phyloP scores from a whole-genome alignment of 176 grass and related monocot genomes.

The Oryza glumipatula region DNA sequence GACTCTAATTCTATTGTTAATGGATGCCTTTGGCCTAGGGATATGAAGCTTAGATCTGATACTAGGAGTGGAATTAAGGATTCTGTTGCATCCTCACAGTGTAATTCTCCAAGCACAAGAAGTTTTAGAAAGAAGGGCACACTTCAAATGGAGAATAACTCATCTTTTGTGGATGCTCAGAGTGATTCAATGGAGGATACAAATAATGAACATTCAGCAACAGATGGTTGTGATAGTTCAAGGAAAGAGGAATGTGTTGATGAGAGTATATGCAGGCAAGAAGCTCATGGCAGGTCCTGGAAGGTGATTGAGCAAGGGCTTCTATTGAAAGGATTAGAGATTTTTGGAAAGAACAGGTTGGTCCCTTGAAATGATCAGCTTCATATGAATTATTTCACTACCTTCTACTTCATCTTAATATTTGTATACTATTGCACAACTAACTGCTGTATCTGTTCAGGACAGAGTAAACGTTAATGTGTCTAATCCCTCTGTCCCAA shows the following conservation, averaged over 20 bases:
- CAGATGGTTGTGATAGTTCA: slow-evolving; percentile 59
- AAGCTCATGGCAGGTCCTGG: slow-evolving; percentile 60
- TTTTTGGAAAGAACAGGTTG: slow-evolving; percentile 93
- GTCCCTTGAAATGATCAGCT: slow-evolving; percentile 1
- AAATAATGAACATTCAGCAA: slow-evolving; percentile 51
- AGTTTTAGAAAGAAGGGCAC: slow-evolving; percentile 51
- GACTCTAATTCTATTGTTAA: slow-evolving; percentile 71
- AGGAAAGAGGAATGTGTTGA: slow-evolving; percentile 75
- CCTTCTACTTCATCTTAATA: slow-evolving; percentile 14
- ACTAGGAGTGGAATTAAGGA: slow-evolving; percentile 63
- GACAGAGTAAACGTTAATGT: neutral
- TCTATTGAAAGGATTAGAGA: slow-evolving; percentile 88
- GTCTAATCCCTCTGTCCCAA: neutral
- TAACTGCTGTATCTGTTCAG: neutral
- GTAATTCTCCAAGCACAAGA: slow-evolving; percentile 67
- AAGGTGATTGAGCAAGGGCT: slow-evolving; percentile 90
- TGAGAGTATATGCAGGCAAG: slow-evolving; percentile 71
- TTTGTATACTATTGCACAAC: neutral
- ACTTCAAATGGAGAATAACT: slow-evolving; percentile 50
- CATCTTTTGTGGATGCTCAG: slow-evolving; percentile 50
- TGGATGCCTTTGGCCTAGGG: slow-evolving; percentile 58
- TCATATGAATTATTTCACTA: slow-evolving; percentile 2
- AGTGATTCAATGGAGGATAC: slow-evolving; percentile 62
- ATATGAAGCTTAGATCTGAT: slow-evolving; percentile 77
- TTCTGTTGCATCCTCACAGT: slow-evolving; percentile 52